A percentile compares a stretch with the other conserved stretches of the same genome.
Conservation (phyloP, 2,329 filamentous ascomycete species). For the Fusarium globosum region DNA sequence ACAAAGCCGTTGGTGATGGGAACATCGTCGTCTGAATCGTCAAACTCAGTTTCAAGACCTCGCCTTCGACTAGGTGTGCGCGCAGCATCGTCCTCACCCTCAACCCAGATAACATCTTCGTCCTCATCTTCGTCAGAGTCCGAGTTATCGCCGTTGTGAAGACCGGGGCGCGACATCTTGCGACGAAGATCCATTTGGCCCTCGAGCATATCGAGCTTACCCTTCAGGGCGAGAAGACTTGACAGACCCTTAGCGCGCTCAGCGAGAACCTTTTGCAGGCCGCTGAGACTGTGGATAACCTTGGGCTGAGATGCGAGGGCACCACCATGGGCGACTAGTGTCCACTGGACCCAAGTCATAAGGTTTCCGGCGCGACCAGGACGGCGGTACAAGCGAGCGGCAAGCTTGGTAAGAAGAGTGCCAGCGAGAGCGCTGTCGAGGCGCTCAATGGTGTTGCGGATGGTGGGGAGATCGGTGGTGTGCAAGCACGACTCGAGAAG, state of each 20-base stretch:
- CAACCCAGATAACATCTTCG: conserved; percentile 86
- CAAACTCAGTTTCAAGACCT: conserved; percentile 52
- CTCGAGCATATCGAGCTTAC: conserved; percentile 93
- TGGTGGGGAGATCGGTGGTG: conserved; percentile 77
- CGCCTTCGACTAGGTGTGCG: conserved; percentile 54
- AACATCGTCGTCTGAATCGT: conserved; percentile 65
- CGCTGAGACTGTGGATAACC: conserved; percentile 79
- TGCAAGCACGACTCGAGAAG: conserved; percentile 94
- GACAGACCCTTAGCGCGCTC: conserved; percentile 86
- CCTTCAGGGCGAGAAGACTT: conserved; percentile 87
- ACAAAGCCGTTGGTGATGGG: conserved; percentile 64
- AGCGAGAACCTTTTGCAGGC: conserved; percentile 86
- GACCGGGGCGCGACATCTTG: conserved; percentile 66
- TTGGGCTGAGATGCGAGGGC: conserved; percentile 89
- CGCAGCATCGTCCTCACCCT: conserved; percentile 81
- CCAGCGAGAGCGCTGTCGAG: conserved; percentile 87
- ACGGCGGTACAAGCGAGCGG: conserved; percentile 85
- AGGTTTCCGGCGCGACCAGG: conserved; percentile 91
- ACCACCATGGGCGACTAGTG: conserved; percentile 89
- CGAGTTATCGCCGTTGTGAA: conserved; percentile 59
- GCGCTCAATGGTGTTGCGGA: conserved; percentile 89
- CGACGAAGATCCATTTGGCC: conserved; percentile 86
- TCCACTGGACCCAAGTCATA: conserved; percentile 97
- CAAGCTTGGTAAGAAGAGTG: conserved; percentile 82
- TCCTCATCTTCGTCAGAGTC: conserved; percentile 64